These are phyloP conservation scores for Ustilago xerochloae DNA, from an alignment of 1,284 basidiomycete genomes.

Conservation along the genomic window DNA sequence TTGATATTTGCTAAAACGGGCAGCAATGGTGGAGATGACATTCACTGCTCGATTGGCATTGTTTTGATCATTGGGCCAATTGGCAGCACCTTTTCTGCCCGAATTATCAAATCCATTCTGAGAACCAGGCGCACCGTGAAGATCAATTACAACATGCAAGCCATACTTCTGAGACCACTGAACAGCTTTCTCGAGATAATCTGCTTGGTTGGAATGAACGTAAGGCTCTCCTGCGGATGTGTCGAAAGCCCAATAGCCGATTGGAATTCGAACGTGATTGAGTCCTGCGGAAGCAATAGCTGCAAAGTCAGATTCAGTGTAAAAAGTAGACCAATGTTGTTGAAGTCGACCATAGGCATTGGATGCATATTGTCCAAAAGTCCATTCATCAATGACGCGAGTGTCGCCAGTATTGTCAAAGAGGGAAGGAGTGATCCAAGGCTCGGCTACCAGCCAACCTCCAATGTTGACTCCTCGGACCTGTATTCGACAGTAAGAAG, in stretches of 20 bases:
- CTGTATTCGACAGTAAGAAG: slow-evolving; percentile 3
- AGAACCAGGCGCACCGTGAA: slow-evolving; percentile 71
- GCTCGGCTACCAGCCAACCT: slow-evolving; percentile 66
- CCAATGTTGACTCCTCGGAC: slow-evolving; percentile 66
- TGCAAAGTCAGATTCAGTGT: slow-evolving; percentile 80
- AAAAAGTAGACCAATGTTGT: slow-evolving; percentile 82
- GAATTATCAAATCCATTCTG: slow-evolving; percentile 72
- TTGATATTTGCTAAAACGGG: slow-evolving; percentile 53
- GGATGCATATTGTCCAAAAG: slow-evolving; percentile 76
- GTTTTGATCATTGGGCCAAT: slow-evolving; percentile 78
- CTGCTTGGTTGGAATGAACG: slow-evolving; percentile 79
- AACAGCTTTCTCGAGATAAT: slow-evolving; percentile 74
- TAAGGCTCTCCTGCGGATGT: slow-evolving; percentile 83
- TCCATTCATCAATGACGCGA: slow-evolving; percentile 81
- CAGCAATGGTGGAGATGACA: slow-evolving; percentile 74
- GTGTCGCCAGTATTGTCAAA: slow-evolving; percentile 71
- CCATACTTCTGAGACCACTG: slow-evolving; percentile 82
- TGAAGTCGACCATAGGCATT: slow-evolving; percentile 50
- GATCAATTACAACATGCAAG: slow-evolving; percentile 83
- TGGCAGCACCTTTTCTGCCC: slow-evolving; percentile 76
- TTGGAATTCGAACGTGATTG: slow-evolving; percentile 85
- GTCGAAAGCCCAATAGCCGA: slow-evolving; percentile 93
- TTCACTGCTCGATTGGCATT: slow-evolving; percentile 79
- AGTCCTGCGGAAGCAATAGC: slow-evolving; percentile 71
- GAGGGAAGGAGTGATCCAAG: slow-evolving; percentile 64